phyloP scores from a whole-genome alignment of 2,329 filamentous ascomycete species.

The Phoma sp. region DNA sequence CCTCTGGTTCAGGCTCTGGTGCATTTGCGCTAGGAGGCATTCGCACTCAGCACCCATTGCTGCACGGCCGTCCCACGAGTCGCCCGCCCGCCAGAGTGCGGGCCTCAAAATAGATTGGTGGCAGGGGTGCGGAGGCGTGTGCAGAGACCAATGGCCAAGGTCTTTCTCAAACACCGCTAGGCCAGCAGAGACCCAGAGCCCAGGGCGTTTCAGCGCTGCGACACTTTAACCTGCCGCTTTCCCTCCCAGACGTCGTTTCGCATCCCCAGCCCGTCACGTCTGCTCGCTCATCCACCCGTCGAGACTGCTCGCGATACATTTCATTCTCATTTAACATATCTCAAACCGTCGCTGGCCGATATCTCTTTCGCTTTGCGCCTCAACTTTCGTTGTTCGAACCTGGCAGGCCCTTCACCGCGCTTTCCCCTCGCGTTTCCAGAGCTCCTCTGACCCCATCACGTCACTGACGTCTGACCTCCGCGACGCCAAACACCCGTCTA shows the following conservation, averaged over 20 bases:
- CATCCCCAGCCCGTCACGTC: conserved; percentile 40
- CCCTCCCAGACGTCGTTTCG: conserved; percentile 50
- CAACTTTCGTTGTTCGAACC: conserved; percentile 47
- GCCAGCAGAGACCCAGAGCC: conserved; percentile 34
- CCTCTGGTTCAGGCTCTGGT: neutral
- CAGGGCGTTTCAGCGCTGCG: conserved; percentile 47
- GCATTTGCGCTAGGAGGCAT: conserved; percentile 6
- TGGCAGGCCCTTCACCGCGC: conserved; percentile 48
- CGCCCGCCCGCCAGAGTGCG: conserved; percentile 32
- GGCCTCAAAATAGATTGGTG: conserved; percentile 22
- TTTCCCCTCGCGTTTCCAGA: conserved; percentile 37
- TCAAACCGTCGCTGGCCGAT: conserved; percentile 44
- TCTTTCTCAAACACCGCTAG: conserved; percentile 45
- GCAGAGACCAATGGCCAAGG: conserved; percentile 19
- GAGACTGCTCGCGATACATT: conserved; percentile 49
- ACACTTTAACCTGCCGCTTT: conserved; percentile 51
- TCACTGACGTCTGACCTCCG: conserved; percentile 39
- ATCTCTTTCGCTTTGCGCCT: conserved; percentile 48
- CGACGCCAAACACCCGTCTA: conserved; percentile 37
- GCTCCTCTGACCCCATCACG: conserved; percentile 4
- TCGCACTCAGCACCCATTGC: conserved; percentile 22
- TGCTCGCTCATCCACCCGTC: conserved; percentile 36
- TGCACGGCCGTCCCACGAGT: conserved; percentile 22
- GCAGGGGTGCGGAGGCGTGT: conserved; percentile 17
- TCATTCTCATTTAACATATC: conserved; percentile 47